Base-by-base conservation (phyloP, 1,284 basidiomycete genomes). In the Meira miltonrushii region DNA sequence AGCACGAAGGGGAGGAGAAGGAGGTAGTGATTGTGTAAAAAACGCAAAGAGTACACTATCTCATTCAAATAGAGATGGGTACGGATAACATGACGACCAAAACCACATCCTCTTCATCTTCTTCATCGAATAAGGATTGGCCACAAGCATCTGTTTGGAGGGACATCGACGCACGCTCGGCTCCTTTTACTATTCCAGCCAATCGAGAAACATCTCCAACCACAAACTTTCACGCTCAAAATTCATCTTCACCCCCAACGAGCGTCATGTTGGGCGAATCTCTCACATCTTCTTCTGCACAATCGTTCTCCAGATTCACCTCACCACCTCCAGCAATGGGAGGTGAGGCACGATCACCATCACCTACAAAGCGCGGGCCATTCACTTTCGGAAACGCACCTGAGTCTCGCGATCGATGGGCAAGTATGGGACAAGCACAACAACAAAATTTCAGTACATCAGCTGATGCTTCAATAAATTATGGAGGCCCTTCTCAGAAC, bases 331-430 rank as follows among this genome's bases (percentile, higher is more conserved):
- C 69, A 12, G 15, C 41, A 9, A 65, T 61, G 13, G 25, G 49
- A 19, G 52, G 60, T 12, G 54, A 54, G 33, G 69, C 60, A 13
- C 59, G 69, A n/a, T 67, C 71, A 12, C 67, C 69, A 6, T 73
- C 71, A 9, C 71, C 71, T 0, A 56, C 68, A 8, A 71, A 68
- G 55, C 58, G 66, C 6, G 58, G 60, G 37, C 67, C 66, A 66
- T 71, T 69, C 46, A 64, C 61, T 3, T 65, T 67, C 39, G 50
- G 50, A n/a, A 67, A 69, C 51, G 58, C 66, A 13, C 61, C 17
- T 48, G 46, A 48, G 8, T n/a, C 46, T 17, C 17, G 64, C 53
- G 71, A 73, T 25, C 56, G 71, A 13, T 73, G 71, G 71, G 63
- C 68, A 21, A 68, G 69, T 33, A 67, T 72, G 38, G 62, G 61